Evolutionary conservation across 2,329 filamentous ascomycete species (phyloP).

Genomic region (Cucurbitaria berberidis): DNA sequence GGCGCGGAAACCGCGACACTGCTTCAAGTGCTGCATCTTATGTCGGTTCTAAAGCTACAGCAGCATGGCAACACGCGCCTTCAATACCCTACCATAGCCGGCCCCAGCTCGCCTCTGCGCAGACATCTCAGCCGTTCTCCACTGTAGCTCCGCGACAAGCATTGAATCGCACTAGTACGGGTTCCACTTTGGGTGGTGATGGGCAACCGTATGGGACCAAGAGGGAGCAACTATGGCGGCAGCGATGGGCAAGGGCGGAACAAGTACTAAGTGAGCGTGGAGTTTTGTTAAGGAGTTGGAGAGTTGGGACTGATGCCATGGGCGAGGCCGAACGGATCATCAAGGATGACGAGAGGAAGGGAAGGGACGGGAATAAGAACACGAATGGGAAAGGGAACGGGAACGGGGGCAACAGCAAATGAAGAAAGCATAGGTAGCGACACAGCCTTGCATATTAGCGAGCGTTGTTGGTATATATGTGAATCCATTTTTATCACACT

Average conservation of each 20-base stretch:
- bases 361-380: conserved; percentile 12
- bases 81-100: conserved; percentile 36
- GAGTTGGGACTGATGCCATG: conserved; percentile 72
- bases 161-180: conserved; percentile 34
- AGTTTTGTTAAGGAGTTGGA: conserved; percentile 75
- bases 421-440: background rate
- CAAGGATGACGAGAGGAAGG: conserved; percentile 57
- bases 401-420: background rate
- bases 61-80: conserved; percentile 45
- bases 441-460: background rate
- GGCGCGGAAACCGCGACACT: conserved; percentile 46
- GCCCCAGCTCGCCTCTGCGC: conserved; percentile 22
- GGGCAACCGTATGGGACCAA: conserved; percentile 59
- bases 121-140: conserved; percentile 35
- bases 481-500: background rate
- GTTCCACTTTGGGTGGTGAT: conserved; percentile 31
- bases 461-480: background rate
- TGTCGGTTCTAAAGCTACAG: conserved; percentile 45
- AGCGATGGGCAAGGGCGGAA: conserved; percentile 70
- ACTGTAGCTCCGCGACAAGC: conserved; percentile 27
- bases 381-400: background rate
- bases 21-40: conserved; percentile 48
- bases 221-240: conserved; percentile 74
- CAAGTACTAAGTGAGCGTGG: conserved; percentile 67
- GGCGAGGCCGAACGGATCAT: conserved; percentile 70